A percentile compares a stretch with the other conserved stretches of the same genome.
Evolutionary conservation across 2,329 filamentous ascomycete genomes (phyloP).

Genomic region (Fusarium virguliforme): DNA sequence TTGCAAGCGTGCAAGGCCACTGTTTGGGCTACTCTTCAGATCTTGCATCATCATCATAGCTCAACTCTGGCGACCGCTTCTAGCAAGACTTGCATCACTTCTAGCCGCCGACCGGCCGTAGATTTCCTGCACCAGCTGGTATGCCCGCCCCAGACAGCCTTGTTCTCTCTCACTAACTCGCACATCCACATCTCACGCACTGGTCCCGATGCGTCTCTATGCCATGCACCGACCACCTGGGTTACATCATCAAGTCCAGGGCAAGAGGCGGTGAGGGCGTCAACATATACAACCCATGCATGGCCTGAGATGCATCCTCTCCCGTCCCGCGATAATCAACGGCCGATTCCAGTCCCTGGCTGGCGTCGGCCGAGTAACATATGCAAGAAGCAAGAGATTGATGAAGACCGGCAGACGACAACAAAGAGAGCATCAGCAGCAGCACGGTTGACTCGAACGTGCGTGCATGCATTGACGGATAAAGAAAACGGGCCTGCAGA

Average conservation of each 20-base stretch:
- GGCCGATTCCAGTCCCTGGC: conserved; percentile 30
- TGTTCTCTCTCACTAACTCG: conserved; percentile 18
- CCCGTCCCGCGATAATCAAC: conserved; percentile 42
- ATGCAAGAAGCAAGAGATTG: conserved; percentile 30
- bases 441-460: conserved; percentile 1
- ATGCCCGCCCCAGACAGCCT: conserved; percentile 33
- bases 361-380: conserved; percentile 50
- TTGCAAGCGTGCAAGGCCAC: background rate
- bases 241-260: conserved; percentile 48
- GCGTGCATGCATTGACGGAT: conserved; percentile 18
- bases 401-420: conserved; percentile 23
- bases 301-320: conserved; percentile 43
- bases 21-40: conserved; percentile 16
- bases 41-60: conserved; percentile 32
- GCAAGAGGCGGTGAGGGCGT: conserved; percentile 51
- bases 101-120: conserved; percentile 30
- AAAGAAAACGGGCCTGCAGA: conserved; percentile 29
- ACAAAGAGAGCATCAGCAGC: conserved; percentile 2
- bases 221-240: conserved; percentile 45
- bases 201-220: conserved; percentile 38
- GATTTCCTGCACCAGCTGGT: conserved; percentile 28
- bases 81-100: conserved; percentile 5
- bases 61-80: conserved; percentile 12
- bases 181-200: conserved; percentile 43
- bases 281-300: conserved; percentile 38